A percentile compares a stretch with the other conserved stretches of the same genome.
Conservation (phyloP, 2,329 filamentous ascomycete genomes). For the Botrytis elliptica region DNA sequence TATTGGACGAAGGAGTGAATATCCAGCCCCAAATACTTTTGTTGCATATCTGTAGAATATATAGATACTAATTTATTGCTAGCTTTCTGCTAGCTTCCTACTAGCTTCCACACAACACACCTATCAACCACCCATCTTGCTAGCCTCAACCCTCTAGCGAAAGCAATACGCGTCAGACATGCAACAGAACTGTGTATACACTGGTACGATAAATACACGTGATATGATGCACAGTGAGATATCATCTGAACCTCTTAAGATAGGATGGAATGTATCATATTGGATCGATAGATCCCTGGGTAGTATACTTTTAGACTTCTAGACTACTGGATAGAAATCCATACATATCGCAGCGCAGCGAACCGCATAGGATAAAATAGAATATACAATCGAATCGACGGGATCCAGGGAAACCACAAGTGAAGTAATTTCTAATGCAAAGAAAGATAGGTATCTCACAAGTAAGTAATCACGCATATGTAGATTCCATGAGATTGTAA, state of each 20-base stretch:
- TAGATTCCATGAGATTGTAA: background rate
- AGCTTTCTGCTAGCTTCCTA: background rate
- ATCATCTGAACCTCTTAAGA: background rate
- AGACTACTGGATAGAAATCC: background rate
- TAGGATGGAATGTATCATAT: background rate
- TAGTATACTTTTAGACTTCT: background rate
- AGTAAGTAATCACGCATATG: background rate
- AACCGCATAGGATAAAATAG: background rate
- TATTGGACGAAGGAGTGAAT: background rate
- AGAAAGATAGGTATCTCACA: background rate
- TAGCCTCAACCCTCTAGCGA: background rate
- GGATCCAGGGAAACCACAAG: background rate
- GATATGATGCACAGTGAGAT: background rate
- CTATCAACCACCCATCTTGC: fast-evolving
- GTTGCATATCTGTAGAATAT: background rate
- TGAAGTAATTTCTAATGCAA: background rate
- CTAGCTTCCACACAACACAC: background rate
- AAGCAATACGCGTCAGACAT: background rate
- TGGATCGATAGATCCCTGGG: too few relatives aligned
- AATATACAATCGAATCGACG: background rate
- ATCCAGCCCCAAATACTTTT: background rate
- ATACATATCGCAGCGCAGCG: background rate
- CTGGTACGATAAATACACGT: background rate
- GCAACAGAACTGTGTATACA: background rate
- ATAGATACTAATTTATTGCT: background rate